phyloP scores from a whole-genome alignment of 2,329 filamentous ascomycete species.

The Verticillium nubilum region DNA sequence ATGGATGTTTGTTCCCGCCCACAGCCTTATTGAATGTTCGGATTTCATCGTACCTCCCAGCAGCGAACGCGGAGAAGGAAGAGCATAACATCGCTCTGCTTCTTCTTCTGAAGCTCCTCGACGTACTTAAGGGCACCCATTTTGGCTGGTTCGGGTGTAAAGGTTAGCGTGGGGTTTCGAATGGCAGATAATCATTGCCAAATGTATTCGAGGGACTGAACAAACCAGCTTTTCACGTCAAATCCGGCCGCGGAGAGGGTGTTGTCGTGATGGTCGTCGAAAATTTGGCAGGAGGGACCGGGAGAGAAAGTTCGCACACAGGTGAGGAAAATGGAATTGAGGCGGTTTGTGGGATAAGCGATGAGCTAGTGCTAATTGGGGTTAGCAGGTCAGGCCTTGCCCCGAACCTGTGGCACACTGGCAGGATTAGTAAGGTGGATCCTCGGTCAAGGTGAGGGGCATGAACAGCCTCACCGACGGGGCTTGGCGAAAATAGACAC shows the following conservation, averaged over 20 bases:
- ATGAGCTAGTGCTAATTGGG: neutral
- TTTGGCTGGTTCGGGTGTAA: constrained; percentile 45
- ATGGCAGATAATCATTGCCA: constrained; percentile 3
- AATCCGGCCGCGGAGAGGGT: constrained; percentile 13
- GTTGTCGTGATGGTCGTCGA: constrained; percentile 11
- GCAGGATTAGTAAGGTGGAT: neutral
- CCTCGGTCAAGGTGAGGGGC: neutral
- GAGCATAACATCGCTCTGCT: constrained; percentile 99
- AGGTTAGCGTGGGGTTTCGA: neutral
- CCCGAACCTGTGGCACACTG: neutral
- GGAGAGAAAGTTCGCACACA: constrained; percentile 2
- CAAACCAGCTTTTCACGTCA: constrained; percentile 18
- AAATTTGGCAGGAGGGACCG: neutral
- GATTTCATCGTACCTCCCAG: constrained; percentile 87
- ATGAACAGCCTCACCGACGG: constrained; percentile 1
- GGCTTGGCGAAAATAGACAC: constrained; percentile 12
- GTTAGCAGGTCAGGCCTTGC: neutral
- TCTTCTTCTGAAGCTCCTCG: constrained; percentile 99
- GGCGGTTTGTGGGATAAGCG: constrained; percentile 4
- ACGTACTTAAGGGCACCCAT: constrained; percentile 99
- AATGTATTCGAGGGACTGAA: constrained; percentile 12
- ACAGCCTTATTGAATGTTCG: constrained; percentile 20
- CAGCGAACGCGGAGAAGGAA: constrained; percentile 99
- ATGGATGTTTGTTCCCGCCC: constrained; percentile 23
- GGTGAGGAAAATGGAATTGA: constrained; percentile 2